These are phyloP conservation scores for Aspergillus diversus DNA, from an alignment of 495 filamentous ascomycete species.

Conservation along the genomic window DNA sequence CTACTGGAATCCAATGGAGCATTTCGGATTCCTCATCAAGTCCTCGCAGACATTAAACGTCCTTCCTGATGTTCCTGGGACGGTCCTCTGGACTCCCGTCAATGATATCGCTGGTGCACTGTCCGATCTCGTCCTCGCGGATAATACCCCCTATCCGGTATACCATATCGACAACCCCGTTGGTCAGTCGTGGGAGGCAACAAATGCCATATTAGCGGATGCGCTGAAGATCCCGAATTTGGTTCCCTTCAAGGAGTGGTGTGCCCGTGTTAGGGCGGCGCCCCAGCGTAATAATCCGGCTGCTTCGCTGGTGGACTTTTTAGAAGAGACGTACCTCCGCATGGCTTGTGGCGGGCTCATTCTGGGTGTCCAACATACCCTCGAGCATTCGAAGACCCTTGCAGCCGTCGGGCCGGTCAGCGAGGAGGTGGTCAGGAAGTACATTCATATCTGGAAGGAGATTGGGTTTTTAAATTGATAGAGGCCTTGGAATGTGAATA, in stretches of 20 bases:
- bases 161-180: slow-evolving; percentile 63
- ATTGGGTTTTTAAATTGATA: slow-evolving; percentile 10
- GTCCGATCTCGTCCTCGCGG: slow-evolving; percentile 45
- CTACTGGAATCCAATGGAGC: slow-evolving; percentile 56
- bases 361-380: slow-evolving; percentile 40
- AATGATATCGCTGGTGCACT: slow-evolving; percentile 46
- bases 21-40: slow-evolving; percentile 53
- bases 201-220: slow-evolving; percentile 43
- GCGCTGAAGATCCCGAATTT: slow-evolving; percentile 45
- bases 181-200: slow-evolving; percentile 50
- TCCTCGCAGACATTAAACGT: slow-evolving; percentile 48
- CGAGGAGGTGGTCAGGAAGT: slow-evolving; percentile 41
- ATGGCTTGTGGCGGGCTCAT: slow-evolving; percentile 60
- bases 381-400: slow-evolving; percentile 50
- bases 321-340: slow-evolving; percentile 51
- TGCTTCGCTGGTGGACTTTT: slow-evolving; percentile 45
- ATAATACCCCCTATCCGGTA: slow-evolving; percentile 39
- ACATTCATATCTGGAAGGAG: slow-evolving; percentile 45
- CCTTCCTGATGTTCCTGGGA: slow-evolving; percentile 46
- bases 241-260: slow-evolving; percentile 52
- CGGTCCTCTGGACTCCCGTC: slow-evolving; percentile 52
- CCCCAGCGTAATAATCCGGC: slow-evolving; percentile 52
- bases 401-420: slow-evolving; percentile 39
- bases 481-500: no score
- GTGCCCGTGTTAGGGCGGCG: slow-evolving; percentile 39